Percentiles rank a stretch among this genome's conserved stretches.
Conservation (phyloP, 257 asterid species). For the Echites panduratus region DNA sequence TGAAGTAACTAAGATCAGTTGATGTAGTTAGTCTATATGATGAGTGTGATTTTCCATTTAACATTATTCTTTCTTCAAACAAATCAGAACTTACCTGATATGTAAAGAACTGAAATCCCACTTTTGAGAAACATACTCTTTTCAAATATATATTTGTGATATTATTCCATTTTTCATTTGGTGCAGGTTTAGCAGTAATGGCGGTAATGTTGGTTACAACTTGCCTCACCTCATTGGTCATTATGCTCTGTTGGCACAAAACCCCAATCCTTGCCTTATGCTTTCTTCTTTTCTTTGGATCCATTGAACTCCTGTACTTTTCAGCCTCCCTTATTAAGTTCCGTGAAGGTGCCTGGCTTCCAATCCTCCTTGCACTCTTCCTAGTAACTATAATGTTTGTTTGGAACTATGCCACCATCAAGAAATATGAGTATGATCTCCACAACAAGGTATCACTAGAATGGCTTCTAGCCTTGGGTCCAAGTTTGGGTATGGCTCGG, state of each 20-base stretch:
- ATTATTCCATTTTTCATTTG: neutral
- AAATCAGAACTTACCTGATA: neutral
- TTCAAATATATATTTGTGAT: neutral
- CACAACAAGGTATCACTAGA: slow-evolving; percentile 90
- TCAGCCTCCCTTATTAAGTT: slow-evolving; percentile 88
- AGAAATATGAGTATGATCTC: slow-evolving; percentile 83
- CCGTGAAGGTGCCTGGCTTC: slow-evolving; percentile 98
- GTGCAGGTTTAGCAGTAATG: slow-evolving; percentile 88
- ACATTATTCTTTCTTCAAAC: neutral
- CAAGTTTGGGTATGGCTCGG: slow-evolving; percentile 87
- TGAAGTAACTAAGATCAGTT: neutral
- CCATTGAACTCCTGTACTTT: slow-evolving; percentile 80
- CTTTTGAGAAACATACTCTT: neutral
- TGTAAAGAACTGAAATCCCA: neutral
- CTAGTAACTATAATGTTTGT: slow-evolving; percentile 85
- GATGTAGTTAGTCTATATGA: neutral
- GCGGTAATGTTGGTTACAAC: slow-evolving; percentile 97
- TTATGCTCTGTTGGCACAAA: slow-evolving; percentile 88
- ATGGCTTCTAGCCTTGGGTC: slow-evolving; percentile 95
- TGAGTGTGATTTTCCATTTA: neutral
- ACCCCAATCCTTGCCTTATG: slow-evolving; percentile 71
- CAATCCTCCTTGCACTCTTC: slow-evolving; percentile 89
- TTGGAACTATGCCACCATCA: slow-evolving; percentile 90
- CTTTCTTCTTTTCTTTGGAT: slow-evolving; percentile 80
- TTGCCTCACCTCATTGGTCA: slow-evolving; percentile 88